Evolutionary conservation across 169 alveolate genomes (phyloP), one percentile per base, ranked within the genome.

Genomic region (Cryptosporidium sp.): DNA sequence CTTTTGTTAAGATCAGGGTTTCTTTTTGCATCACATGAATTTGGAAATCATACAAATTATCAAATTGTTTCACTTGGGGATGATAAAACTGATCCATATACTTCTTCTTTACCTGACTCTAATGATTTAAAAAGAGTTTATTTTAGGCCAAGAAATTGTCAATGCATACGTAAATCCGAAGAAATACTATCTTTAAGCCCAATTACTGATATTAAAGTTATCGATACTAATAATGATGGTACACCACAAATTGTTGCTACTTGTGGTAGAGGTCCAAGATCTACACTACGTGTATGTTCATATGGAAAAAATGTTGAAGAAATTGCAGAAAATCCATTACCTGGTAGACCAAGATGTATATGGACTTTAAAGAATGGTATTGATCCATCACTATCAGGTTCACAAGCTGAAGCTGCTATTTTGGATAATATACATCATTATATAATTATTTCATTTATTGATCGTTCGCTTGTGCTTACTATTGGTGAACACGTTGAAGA

Each of bases 241-340:
- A 69, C 86, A 29, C 92, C 95, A 21, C 95, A 97, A 92, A 93
- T 97, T 33, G 94, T 94, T 75, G 89, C 94, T 71, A 93, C 96
- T 62, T 97, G 99, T 80, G 99, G 99, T 18, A 96, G 98, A 84
- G 99, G 99, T 44, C 97, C 98, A 8, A 95, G 99, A 75, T 95
- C 99, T 45, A 92, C 98, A 65, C 89, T 99, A 73, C 95, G 99
- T 75, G 94, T 97, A 2, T 87, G 98, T 85, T 96, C 99, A 84
- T 98, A 97, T 84, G 99, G 99, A n/a, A 91, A 98, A 61, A 95
- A 96, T 65, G 98, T 97, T 44, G 98, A 96, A 87, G 99, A 98
- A 93, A 91, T 98, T 91, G 99, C 99, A 5, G 97, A 92, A 80
- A 94, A 96, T 68, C 98, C 96, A 85, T 94, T 98, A 68, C 99